Conservation (phyloP, 805 yeast species). For the Metschnikowia lachancei region DNA sequence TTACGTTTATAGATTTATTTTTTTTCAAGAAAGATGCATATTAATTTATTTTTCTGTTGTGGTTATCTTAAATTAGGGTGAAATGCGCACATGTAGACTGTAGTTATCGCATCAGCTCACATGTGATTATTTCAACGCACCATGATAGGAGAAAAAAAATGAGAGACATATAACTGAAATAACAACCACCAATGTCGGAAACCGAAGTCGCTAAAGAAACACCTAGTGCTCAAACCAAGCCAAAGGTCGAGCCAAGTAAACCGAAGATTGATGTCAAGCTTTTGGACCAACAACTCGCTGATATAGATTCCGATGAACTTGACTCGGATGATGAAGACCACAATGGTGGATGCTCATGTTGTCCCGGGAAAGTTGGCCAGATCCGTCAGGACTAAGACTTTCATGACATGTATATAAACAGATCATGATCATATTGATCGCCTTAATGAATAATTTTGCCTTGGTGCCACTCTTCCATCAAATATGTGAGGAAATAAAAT, state of each 20-base stretch:
- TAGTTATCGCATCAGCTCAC: background rate
- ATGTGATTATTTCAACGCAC: no score
- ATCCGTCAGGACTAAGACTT: constrained; percentile 4
- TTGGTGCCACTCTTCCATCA: background rate
- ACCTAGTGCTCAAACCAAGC: background rate
- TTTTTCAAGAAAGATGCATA: constrained; percentile 1
- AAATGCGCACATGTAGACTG: background rate
- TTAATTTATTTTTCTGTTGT: background rate
- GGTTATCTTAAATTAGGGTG: background rate
- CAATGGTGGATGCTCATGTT: constrained; percentile 17
- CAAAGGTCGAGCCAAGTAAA: background rate
- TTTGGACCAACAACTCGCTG: constrained; percentile 21
- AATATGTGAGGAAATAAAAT: background rate
- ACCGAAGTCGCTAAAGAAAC: background rate
- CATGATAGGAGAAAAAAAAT: background rate
- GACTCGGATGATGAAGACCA: constrained; percentile 19
- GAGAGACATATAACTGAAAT: background rate
- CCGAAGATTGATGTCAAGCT: constrained; percentile 18
- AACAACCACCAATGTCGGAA: constrained; percentile 4
- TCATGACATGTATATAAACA: background rate
- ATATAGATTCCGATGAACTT: constrained; percentile 20
- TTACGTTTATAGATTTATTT: background rate
- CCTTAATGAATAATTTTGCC: background rate
- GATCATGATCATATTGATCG: background rate
- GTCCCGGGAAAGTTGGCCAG: constrained; percentile 20